Evolutionary conservation across 2,329 filamentous ascomycete genomes (phyloP).

Genomic region (Ceratocystiopsis sp.): DNA sequence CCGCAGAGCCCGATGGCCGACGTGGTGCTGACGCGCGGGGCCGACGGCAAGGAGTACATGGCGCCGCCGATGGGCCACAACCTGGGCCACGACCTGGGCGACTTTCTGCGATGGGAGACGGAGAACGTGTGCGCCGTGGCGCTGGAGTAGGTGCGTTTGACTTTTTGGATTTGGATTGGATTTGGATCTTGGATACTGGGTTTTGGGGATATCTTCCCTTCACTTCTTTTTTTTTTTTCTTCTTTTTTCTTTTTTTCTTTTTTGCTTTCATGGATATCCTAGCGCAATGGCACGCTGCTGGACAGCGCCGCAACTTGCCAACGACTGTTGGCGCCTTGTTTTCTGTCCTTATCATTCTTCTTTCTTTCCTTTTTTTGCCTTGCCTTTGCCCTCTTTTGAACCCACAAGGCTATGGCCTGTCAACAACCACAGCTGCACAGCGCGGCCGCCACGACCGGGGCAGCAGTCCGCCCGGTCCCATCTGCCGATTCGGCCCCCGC

Average conservation of each 20-base stretch:
- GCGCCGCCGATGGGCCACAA: slow-evolving; percentile 43
- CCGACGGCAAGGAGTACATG: slow-evolving; percentile 21
- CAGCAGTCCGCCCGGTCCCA: too few relatives aligned
- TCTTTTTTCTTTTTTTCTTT: background rate
- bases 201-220: too few relatives aligned
- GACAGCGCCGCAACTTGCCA: background rate
- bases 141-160: background rate
- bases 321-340: background rate
- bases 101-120: slow-evolving; percentile 40
- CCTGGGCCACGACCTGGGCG: slow-evolving; percentile 38
- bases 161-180: too few relatives aligned
- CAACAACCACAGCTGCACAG: too few relatives aligned
- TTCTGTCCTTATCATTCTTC: background rate
- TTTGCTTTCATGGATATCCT: too few relatives aligned
- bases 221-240: background rate
- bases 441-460: too few relatives aligned
- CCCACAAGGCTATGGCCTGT: too few relatives aligned
- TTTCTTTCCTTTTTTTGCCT: background rate
- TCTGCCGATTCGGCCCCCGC: too few relatives aligned
- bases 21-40: slow-evolving; percentile 23
- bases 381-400: background rate
- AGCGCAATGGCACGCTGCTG: too few relatives aligned
- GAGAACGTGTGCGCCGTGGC: slow-evolving; percentile 25
- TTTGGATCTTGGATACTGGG: too few relatives aligned
- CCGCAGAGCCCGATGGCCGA: slow-evolving; percentile 35